Conservation (phyloP, 139 green algal genomes). For the Diplosphaera chodatii region DNA sequence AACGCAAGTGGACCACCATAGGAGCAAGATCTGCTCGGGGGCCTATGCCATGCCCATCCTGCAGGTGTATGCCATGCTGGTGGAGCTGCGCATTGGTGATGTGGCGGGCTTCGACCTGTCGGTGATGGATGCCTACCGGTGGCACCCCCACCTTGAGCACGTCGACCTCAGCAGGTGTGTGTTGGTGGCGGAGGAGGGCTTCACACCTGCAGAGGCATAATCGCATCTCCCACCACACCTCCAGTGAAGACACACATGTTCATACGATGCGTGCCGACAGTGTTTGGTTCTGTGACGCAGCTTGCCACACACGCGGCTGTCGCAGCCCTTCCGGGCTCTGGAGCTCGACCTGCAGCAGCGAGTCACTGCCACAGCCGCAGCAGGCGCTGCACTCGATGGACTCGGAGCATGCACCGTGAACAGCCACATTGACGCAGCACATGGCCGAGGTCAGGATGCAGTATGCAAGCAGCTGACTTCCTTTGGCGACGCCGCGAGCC, state of each 20-base stretch:
- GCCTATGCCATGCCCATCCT: too few relatives aligned
- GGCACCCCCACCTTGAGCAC: conserved; percentile 49
- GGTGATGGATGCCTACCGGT: conserved; percentile 58
- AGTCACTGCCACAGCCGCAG: neutral
- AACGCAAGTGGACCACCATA: too few relatives aligned
- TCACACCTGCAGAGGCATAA: too few relatives aligned
- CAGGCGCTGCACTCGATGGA: too few relatives aligned
- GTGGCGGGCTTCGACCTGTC: conserved; percentile 62
- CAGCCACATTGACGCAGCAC: too few relatives aligned
- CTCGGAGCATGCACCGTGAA: too few relatives aligned
- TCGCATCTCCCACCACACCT: too few relatives aligned
- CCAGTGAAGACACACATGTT: too few relatives aligned
- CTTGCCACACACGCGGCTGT: conserved; percentile 30
- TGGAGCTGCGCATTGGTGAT: conserved; percentile 30
- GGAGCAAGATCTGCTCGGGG: too few relatives aligned
- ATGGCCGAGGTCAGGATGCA: neutral
- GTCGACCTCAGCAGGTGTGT: conserved; percentile 28
- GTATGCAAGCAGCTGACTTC: neutral
- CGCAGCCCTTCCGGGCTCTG: conserved; percentile 33
- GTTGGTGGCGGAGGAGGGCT: too few relatives aligned
- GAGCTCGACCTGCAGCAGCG: conserved; percentile 51
- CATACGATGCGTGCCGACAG: too few relatives aligned
- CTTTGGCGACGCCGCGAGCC: neutral
- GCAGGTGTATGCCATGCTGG: conserved; percentile 34
- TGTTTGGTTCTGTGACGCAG: neutral